phyloP scores from a whole-genome alignment of 2,329 filamentous ascomycete species.

The Aspergillus clavatus region DNA sequence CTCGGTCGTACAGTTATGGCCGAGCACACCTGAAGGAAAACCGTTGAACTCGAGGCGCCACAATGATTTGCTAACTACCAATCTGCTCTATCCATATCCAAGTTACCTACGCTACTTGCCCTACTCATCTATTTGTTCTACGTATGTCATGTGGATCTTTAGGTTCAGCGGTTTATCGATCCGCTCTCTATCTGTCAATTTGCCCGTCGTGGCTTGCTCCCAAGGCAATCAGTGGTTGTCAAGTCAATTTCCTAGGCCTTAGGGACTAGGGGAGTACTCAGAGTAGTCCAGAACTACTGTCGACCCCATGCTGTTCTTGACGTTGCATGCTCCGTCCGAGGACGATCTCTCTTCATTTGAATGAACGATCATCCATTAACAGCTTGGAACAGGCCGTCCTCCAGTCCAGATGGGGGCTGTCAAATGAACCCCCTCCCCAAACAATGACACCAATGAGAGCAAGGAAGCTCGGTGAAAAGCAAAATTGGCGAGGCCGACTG shows the following conservation, averaged over 20 bases:
- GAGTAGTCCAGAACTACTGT: not conserved
- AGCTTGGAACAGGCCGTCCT: not conserved
- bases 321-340: not conserved
- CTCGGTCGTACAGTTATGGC: not conserved
- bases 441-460: not conserved
- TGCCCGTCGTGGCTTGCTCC: slow-evolving; percentile 9
- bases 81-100: not conserved
- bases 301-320: not conserved
- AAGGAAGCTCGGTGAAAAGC: not conserved
- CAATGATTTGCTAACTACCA: slow-evolving; percentile 7
- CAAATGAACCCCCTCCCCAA: not conserved
- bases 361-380: not conserved
- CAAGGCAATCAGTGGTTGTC: slow-evolving; percentile 1
- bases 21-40: slow-evolving; percentile 3
- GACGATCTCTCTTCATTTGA: not conserved
- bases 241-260: too few relatives aligned
- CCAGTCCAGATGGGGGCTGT: not conserved
- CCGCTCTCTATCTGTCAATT: slow-evolving; percentile 26
- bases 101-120: too few relatives aligned
- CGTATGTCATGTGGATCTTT: slow-evolving; percentile 31
- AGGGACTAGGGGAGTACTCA: not conserved
- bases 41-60: slow-evolving; percentile 10
- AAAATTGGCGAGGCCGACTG: not conserved
- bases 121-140: slow-evolving; percentile 1
- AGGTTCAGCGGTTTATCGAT: slow-evolving; percentile 33